These are phyloP conservation scores for Barnettozyma californica DNA, from an alignment of 805 yeast species.

Conservation along the genomic window DNA sequence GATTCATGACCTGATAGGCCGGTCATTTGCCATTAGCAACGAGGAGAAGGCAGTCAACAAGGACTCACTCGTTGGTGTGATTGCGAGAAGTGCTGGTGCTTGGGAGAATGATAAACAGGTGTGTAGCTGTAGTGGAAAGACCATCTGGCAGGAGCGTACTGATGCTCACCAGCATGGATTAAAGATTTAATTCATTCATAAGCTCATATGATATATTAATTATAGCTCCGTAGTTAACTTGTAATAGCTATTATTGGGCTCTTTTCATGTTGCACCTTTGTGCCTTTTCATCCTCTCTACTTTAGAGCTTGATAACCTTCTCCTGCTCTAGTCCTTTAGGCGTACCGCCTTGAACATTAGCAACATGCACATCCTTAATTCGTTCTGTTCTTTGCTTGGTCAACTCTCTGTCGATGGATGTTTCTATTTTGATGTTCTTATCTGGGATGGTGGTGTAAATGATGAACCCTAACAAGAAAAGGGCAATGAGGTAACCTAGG, in stretches of 20 bases:
- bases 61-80: slow-evolving; percentile 67
- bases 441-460: slow-evolving; percentile 27
- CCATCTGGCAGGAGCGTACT: slow-evolving; percentile 89
- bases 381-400: background rate
- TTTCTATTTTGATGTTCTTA: slow-evolving; percentile 14
- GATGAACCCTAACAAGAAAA: slow-evolving; percentile 29
- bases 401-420: slow-evolving; percentile 24
- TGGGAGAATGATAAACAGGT: slow-evolving; percentile 95
- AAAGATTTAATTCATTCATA: slow-evolving; percentile 15
- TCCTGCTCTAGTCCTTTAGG: background rate
- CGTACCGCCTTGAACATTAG: background rate
- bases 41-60: slow-evolving; percentile 19
- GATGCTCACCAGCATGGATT: slow-evolving; percentile 67
- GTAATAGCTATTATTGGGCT: background rate
- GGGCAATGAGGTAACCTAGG: slow-evolving; percentile 32
- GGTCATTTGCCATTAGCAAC: slow-evolving; percentile 38
- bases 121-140: slow-evolving; percentile 92
- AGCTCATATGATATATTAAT: too few relatives aligned
- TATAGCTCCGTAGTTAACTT: background rate
- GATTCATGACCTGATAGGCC: slow-evolving; percentile 63
- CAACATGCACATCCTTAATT: background rate
- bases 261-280: background rate
- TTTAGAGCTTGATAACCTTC: background rate
- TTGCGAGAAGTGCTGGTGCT: slow-evolving; percentile 94
- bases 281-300: background rate